These are phyloP conservation scores for Nitzschia sp. DNA, from an alignment of 108 stramenopile genomes.

Conservation along the genomic window DNA sequence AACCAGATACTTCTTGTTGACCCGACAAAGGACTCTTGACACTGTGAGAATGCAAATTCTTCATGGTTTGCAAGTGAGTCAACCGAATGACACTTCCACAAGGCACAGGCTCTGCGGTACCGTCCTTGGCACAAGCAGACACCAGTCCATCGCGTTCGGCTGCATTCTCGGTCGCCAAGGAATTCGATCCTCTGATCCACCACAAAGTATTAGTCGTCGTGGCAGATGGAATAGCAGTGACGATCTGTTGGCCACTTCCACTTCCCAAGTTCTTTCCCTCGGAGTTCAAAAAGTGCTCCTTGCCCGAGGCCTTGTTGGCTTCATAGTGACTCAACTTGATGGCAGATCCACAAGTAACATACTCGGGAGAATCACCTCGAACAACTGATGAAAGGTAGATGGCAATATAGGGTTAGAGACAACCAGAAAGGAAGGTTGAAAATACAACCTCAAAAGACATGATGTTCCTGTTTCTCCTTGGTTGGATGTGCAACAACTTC, in stretches of 20 bases:
- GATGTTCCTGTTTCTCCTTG: too few relatives aligned
- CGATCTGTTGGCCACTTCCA: constrained; percentile 81
- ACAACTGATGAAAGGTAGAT: too few relatives aligned
- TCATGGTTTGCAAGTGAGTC: constrained; percentile 58
- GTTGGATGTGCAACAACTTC: too few relatives aligned
- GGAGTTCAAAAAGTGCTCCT: constrained; percentile 28
- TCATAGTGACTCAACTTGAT: constrained; percentile 75
- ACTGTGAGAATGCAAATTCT: constrained; percentile 78
- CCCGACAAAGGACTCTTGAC: constrained; percentile 54
- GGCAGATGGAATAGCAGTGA: constrained; percentile 50
- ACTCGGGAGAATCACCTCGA: constrained; percentile 36
- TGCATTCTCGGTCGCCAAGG: constrained; percentile 21
- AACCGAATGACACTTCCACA: constrained; percentile 66
- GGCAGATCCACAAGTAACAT: constrained; percentile 79
- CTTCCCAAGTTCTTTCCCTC: constrained; percentile 47
- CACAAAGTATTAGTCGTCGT: constrained; percentile 57
- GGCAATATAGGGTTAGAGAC: too few relatives aligned
- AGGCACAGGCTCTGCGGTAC: constrained; percentile 46
- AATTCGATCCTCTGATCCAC: constrained; percentile 65
- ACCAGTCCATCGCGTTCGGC: background rate
- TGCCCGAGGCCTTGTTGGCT: constrained; percentile 24
- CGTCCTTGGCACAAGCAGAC: constrained; percentile 15
- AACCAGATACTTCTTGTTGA: constrained; percentile 84
- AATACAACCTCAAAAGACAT: too few relatives aligned
- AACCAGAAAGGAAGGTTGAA: too few relatives aligned